phyloP scores from a whole-genome alignment of 129 eudicot genomes.

The Tanacetum coccineum region DNA sequence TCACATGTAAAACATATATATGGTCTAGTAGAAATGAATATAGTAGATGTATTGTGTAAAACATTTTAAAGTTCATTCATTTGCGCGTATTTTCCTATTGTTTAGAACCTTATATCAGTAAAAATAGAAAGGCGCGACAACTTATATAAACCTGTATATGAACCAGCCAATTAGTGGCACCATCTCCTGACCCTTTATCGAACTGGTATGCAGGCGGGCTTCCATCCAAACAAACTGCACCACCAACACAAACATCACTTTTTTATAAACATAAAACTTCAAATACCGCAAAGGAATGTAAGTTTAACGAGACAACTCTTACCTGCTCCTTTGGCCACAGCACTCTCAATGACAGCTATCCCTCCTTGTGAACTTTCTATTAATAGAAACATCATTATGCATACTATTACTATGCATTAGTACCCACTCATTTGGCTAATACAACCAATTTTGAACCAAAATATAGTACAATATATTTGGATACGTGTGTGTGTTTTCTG shows the following conservation, averaged over 20 bases:
- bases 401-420: conserved; percentile 13
- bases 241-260: conserved; percentile 3
- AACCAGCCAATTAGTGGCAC: conserved; percentile 51
- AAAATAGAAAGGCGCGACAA: background rate
- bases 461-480: no score
- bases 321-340: conserved; percentile 49
- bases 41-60: background rate
- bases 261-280: no score
- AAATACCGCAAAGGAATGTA: background rate
- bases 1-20: background rate
- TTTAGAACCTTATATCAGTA: background rate
- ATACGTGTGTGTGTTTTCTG: conserved; percentile 3
- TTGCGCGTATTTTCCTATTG: conserved; percentile 2
- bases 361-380: conserved; percentile 18
- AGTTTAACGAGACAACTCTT: background rate
- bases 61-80: no score
- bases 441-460: no score
- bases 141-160: conserved; percentile 43
- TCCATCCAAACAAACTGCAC: conserved; percentile 61
- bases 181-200: conserved; percentile 43
- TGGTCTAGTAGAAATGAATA: background rate
- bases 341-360: conserved; percentile 30
- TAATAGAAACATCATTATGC: conserved; percentile 21
- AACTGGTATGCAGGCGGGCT: conserved; percentile 54
- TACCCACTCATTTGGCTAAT: conserved; percentile 9